These are phyloP conservation scores for Aspergillus caelatus DNA, from an alignment of 2,329 filamentous ascomycete genomes.

Conservation along the genomic window DNA sequence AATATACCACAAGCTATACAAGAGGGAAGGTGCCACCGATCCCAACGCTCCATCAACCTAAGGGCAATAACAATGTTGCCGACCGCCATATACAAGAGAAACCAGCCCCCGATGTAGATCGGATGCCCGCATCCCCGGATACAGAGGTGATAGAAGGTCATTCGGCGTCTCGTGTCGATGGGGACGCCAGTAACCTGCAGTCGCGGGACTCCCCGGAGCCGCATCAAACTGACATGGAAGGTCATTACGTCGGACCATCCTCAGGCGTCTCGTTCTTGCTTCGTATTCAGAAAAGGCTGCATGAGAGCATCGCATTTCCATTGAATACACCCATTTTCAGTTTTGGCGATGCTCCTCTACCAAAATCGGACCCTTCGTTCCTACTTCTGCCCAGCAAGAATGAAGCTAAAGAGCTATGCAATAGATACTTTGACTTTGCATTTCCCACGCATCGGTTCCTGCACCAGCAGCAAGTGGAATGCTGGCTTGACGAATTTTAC, in stretches of 20 bases:
- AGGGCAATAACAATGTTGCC: background rate
- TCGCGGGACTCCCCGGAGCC: constrained; percentile 18
- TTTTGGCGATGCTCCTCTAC: constrained; percentile 19
- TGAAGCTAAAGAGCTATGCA: constrained; percentile 14
- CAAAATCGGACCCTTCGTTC: constrained; percentile 17
- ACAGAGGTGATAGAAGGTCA: background rate
- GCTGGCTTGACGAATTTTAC: constrained; percentile 24
- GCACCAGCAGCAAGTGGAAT: constrained; percentile 18
- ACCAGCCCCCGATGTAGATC: background rate
- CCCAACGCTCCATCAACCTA: background rate
- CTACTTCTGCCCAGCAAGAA: constrained; percentile 14
- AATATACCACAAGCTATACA: constrained; percentile 19
- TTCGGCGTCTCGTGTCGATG: background rate
- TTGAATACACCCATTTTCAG: constrained; percentile 19
- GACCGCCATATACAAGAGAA: background rate
- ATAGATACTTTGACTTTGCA: constrained; percentile 24
- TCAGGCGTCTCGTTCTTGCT: constrained; percentile 20
- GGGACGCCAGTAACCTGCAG: constrained; percentile 1
- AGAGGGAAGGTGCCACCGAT: constrained; percentile 17
- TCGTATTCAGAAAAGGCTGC: constrained; percentile 18
- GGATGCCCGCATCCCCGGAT: background rate
- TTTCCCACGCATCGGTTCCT: constrained; percentile 26
- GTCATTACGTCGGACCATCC: constrained; percentile 20
- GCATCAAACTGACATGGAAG: constrained; percentile 21
- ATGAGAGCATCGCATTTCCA: constrained; percentile 15